Base-by-base conservation (phyloP, 1,284 basidiomycete species). In the Cryptococcus maquisensis region DNA sequence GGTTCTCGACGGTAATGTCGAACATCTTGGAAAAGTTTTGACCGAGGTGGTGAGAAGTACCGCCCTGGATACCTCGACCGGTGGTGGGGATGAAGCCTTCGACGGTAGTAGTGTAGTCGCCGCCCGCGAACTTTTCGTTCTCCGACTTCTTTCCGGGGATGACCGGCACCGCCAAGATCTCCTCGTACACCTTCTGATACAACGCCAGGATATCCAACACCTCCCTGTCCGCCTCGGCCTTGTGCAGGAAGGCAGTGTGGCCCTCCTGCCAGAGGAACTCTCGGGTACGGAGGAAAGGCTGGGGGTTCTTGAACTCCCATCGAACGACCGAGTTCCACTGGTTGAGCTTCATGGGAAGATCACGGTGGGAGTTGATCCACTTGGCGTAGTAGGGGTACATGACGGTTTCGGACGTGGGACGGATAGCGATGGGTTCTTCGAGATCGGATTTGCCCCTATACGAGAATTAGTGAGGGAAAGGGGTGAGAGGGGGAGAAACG, bases 181-280 rank as follows among this genome's bases (percentile, higher is more conserved):
- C 93, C 76, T 94, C 90, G 79, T 95, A 98, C n/a, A 98, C 88
- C 57, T 86, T 86, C 37, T 89, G 85, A 80, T 99, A 99, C 59
- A 98, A 86, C 55, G 96, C 92, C 66, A 99, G 86, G 67, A 99
- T 98, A 60, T 95, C 83, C 44, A 82, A 84, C 12, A 98, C 95
- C 79, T 98, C 96, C 59, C 79, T 80, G 71, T 91, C 94, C 38
- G 95, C 95, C 75, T 96, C 93, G 13, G 81, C 71, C 75, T 93
- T 88, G 64, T 88, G 90, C 50, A 96, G 81, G 78, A 89, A 86
- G 2, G 95, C 96, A 5, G 96, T 98, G 81, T 99, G 95, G 45
- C 95, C 95, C 78, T 99, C 96, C 79, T 99, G 95, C 95, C 96
- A 99, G 36, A 99, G 81, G 83, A 98, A 99, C 79, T 98, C 95